Conservation (phyloP, 495 filamentous ascomycete species). For the Tuber calosporum region DNA sequence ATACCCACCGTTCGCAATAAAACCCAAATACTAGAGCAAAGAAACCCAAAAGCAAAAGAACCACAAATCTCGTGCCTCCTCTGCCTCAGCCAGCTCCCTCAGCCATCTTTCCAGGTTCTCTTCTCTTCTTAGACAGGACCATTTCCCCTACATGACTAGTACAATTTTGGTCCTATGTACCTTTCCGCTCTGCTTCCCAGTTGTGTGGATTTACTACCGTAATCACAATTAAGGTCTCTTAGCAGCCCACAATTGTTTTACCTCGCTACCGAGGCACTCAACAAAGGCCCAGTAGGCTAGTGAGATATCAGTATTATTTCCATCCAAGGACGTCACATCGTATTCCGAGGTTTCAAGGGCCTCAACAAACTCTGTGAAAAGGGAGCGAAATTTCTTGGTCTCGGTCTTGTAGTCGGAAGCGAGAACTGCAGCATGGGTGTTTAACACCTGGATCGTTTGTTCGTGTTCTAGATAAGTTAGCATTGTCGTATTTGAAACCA, state of each 20-base stretch:
- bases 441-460: neutral
- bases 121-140: conserved; percentile 33
- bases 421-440: neutral
- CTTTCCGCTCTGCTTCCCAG: conserved; percentile 50
- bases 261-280: no score
- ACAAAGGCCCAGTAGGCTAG: no score
- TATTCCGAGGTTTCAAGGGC: no score
- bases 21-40: no score
- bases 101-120: conserved; percentile 42
- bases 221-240: no score
- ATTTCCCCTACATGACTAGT: conserved; percentile 45
- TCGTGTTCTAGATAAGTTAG: neutral
- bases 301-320: no score
- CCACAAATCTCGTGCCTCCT: conserved; percentile 9
- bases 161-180: conserved; percentile 45
- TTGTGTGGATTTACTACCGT: conserved; percentile 47
- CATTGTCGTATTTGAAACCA: neutral
- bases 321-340: no score
- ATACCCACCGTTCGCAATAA: no score
- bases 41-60: neutral
- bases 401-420: neutral
- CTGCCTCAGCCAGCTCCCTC: conserved; percentile 26
- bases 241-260: no score
- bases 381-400: no score
- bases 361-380: no score